These are phyloP conservation scores for Corymbia calophylla DNA, from an alignment of 441 rosid genomes.

Conservation along the genomic window DNA sequence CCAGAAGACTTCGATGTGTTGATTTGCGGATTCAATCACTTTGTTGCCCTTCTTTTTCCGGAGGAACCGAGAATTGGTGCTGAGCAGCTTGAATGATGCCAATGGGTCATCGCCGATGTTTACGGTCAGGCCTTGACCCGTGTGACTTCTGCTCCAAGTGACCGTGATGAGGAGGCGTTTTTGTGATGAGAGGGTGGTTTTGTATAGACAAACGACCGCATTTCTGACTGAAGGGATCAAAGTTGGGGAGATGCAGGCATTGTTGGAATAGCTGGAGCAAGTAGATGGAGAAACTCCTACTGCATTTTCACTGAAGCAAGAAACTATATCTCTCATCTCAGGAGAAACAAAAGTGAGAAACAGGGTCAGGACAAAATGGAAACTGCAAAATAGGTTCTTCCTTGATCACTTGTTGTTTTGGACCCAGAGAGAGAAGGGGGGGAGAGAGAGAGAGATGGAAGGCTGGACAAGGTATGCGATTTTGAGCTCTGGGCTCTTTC, in stretches of 20 bases:
- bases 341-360: not conserved
- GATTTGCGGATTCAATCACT: not conserved
- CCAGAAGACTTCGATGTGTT: constrained; percentile 5
- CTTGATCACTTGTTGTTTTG: not conserved
- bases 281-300: not conserved
- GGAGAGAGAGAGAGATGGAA: not conserved
- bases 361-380: not conserved
- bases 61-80: not conserved
- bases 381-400: not conserved
- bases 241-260: constrained; percentile 7
- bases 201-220: not conserved
- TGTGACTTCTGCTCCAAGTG: constrained; percentile 3
- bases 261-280: not conserved
- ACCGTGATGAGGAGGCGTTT: constrained; percentile 6
- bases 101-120: not conserved
- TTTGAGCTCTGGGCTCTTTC: constrained; percentile 3
- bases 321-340: constrained; percentile 4
- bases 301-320: constrained; percentile 7
- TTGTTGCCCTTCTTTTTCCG: constrained; percentile 5
- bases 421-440: not conserved
- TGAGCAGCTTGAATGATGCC: not conserved
- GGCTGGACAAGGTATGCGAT: constrained; percentile 15
- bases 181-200: not conserved
- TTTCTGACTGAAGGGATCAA: constrained; percentile 2
- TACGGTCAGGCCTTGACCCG: constrained; percentile 1